Evolutionary conservation across 179 eudicot genomes (phyloP), one percentile per base, ranked within the genome.

Genomic region (Sideroxylon spinosum): DNA sequence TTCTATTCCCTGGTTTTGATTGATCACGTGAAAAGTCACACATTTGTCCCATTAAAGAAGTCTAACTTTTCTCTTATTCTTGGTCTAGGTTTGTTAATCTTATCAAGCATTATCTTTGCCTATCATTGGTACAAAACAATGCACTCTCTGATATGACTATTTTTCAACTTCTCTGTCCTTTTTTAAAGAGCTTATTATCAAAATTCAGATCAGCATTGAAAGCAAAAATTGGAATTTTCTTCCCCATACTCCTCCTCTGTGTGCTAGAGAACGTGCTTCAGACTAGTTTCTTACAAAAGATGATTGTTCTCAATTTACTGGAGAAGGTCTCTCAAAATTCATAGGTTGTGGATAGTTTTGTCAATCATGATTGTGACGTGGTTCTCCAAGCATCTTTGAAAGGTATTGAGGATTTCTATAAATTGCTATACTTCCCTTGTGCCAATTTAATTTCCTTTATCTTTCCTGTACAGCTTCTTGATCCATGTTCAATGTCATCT

Each of bases 261-360:
- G 98, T 94, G 68, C 89, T 96, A 71, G 99, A 96, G 82, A 96
- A 94, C 82, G 89, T 96, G 78, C 93, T 90, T 75, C 96, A 94
- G 81, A 98, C 99, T 76, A 94, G 99, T 85, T 94, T 94, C 86
- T 81, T 94, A 61, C 99, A 94, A 83, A 96, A 96, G 86, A 94
- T 96, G 99, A 92, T 97, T 79, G 92, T 94, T 57, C 91, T 96
- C 84, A 91, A 86, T 87, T 87, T 94, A 61, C 86, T 96, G 81
- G 97, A 94, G 84, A 91, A 91, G 91, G 92, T 94, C 74, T 93
- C 92, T 77, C 88, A 89, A 79, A 98, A 96, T 86, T 80, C 99
- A 12, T 92, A 92, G 86, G 82, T 96, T 67, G 78, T 94, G 25
- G 98, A 96, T 78, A 85, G 90, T 75, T 96, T 92, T 88, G 99